These are phyloP conservation scores for Apiospora pterosperma DNA, from an alignment of 2,329 filamentous ascomycete species.

Conservation along the genomic window DNA sequence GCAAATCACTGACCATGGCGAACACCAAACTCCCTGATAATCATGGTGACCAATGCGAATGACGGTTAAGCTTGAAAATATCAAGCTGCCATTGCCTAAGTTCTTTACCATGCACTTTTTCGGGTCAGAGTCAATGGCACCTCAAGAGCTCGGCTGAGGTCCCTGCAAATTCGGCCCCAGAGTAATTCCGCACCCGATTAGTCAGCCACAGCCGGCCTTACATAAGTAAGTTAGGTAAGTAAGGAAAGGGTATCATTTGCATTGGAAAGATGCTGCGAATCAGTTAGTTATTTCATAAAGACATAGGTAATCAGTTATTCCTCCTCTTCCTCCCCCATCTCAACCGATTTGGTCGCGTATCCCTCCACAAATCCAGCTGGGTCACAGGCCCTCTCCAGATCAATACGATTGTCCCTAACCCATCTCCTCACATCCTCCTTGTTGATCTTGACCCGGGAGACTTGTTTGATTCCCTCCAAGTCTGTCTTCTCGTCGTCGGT, in stretches of 20 bases:
- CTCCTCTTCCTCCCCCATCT: conserved; percentile 29
- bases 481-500: conserved; percentile 5
- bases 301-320: background rate
- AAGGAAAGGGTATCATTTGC: conserved; percentile 2
- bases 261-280: background rate
- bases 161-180: conserved; percentile 1
- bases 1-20: conserved; percentile 25
- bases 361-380: conserved; percentile 70
- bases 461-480: conserved; percentile 25
- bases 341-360: conserved; percentile 50
- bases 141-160: background rate
- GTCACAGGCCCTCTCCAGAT: conserved; percentile 65
- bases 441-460: conserved; percentile 48
- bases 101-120: conserved; percentile 4
- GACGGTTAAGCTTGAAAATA: background rate
- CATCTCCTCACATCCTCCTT: conserved; percentile 61
- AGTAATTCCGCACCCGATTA: background rate
- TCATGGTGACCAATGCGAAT: conserved; percentile 18
- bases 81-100: conserved; percentile 2
- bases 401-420: conserved; percentile 60
- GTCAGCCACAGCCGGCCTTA: background rate
- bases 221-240: too few species aligned
- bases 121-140: background rate
- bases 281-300: background rate
- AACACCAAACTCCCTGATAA: conserved; percentile 28